Evolutionary conservation across 2,329 filamentous ascomycete genomes (phyloP), one percentile per base, ranked within the genome.

Genomic region (Metarhizium guizhouense): DNA sequence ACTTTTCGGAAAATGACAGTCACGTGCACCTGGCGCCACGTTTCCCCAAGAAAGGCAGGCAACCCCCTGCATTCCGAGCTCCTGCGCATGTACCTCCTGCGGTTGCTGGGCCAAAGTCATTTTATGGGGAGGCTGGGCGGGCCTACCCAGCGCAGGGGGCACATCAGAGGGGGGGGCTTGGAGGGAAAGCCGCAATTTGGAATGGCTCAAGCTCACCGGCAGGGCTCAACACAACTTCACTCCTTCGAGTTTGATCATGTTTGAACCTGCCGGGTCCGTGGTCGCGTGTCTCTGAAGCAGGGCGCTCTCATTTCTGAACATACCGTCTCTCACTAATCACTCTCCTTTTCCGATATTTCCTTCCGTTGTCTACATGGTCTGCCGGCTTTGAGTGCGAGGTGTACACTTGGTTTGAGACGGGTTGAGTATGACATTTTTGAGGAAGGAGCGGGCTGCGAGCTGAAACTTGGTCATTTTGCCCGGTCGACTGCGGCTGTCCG

Each of bases 91-190:
- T 16, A 11, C 10, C 20, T 30, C 5, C 16, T 36, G 25, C 55
- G 60, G 66, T 68, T 66, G 66, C 64, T 66, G 59, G 65, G 66
- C 57, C 66, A 68, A 65, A 56, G 48, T 25, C 13, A 51, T 57
- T 55, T 43, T 53, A 51, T 55, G 63, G 62, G 62, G 59, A 61
- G 62, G 58, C 18, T 30, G 53, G 51, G 36, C 29, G 45, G 16
- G 29, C 50, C 29, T 47, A 42, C 30, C 2, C 34, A 18, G 13
- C 30, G n/a, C 30, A 48, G 16, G 20, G 38, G 48, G 40, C 52
- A 40, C 47, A 38, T 47, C n/a, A 34, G 10, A 45, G 42, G 16
- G 42, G 16, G 42, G n/a, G 42, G 16, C 40, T 53, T 6, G 4
- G 6, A 43, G 6, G 38, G 32, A 40, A 18, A 51, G 53, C 54